Evolutionary conservation across 1,139 yeast species (phyloP).

Genomic region (Diutina pseudorugosa): DNA sequence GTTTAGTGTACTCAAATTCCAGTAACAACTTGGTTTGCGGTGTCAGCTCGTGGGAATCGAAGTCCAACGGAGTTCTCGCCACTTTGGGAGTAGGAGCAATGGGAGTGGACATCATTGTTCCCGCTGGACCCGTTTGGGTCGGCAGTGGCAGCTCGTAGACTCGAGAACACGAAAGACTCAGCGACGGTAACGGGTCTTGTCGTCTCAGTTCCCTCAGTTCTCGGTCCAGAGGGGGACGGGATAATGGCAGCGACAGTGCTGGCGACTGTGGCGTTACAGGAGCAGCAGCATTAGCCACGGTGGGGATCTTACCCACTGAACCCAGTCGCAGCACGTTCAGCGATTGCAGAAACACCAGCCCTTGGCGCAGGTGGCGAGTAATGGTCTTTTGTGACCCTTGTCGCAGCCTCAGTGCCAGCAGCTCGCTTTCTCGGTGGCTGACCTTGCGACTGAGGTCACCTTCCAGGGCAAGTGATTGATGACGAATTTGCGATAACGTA

Average conservation of each 20-base stretch:
- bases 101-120: background rate
- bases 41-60: background rate
- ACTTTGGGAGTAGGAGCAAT: background rate
- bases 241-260: background rate
- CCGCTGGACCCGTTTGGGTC: background rate
- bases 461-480: background rate
- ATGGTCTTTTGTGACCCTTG: background rate
- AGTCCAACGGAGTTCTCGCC: background rate
- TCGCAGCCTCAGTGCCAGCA: background rate
- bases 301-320: background rate
- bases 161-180: background rate
- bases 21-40: background rate
- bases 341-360: background rate
- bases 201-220: background rate
- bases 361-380: background rate
- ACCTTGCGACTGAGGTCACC: background rate
- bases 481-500: constrained; percentile 38
- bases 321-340: background rate
- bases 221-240: background rate
- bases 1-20: constrained; percentile 1
- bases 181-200: background rate
- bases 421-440: background rate
- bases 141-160: background rate
- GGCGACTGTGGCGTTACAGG: background rate
- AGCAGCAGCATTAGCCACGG: background rate